Evolutionary conservation across 305 asterid genomes (phyloP).

Genomic region (Fraxinus nigra): DNA sequence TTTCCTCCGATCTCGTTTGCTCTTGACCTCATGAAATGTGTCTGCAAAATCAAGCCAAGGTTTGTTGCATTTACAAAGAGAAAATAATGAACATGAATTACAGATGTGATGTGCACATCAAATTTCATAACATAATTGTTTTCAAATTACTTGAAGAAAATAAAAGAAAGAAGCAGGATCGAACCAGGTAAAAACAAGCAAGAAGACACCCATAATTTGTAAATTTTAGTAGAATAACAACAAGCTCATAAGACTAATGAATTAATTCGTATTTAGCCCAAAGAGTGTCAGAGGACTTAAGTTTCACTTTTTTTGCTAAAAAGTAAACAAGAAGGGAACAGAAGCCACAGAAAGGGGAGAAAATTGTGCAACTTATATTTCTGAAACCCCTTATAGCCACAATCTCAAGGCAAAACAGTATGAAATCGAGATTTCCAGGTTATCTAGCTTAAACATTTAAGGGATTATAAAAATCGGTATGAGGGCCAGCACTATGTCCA

Average conservation of each 20-base stretch:
- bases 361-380: not conserved
- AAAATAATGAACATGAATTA: constrained; percentile 2
- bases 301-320: not conserved
- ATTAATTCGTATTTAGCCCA: not conserved
- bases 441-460: not conserved
- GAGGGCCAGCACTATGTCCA: not conserved
- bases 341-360: not conserved
- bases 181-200: constrained; percentile 2
- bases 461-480: not conserved
- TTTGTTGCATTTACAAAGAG: not conserved
- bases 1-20: constrained; percentile 54
- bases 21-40: constrained; percentile 64
- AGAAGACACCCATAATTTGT: not conserved
- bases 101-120: not conserved
- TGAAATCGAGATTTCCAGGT: not conserved
- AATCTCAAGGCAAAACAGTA: not conserved
- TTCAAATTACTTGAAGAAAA: not conserved
- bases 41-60: constrained; percentile 39
- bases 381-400: not conserved
- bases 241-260: not conserved
- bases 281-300: not conserved
- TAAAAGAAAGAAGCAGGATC: not conserved
- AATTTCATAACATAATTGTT: not conserved
- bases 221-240: not conserved
- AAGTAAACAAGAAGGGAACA: not conserved